phyloP scores from a whole-genome alignment of 164 flowering plant species.

The Magnolia kwangsiensis region DNA sequence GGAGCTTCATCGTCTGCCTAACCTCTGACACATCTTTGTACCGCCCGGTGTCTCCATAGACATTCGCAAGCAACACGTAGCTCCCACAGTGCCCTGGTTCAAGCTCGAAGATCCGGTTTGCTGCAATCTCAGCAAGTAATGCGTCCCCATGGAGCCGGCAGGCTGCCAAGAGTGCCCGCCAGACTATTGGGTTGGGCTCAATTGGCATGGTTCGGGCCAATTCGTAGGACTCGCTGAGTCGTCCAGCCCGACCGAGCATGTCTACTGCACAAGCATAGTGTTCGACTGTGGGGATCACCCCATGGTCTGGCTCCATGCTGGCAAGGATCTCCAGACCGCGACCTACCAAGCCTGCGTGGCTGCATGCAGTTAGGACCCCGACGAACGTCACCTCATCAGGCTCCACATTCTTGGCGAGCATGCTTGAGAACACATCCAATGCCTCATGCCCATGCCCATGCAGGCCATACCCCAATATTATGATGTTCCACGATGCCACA shows the following conservation, averaged over 20 bases:
- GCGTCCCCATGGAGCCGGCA: slow-evolving; percentile 52
- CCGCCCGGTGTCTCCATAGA: slow-evolving; percentile 51
- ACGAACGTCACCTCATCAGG: slow-evolving; percentile 37
- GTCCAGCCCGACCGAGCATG: slow-evolving; percentile 70
- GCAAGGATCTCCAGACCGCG: slow-evolving; percentile 35
- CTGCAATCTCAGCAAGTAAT: slow-evolving; percentile 47
- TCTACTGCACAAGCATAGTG: slow-evolving; percentile 66
- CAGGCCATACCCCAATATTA: slow-evolving; percentile 70
- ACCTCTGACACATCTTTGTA: slow-evolving; percentile 51
- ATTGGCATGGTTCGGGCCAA: slow-evolving; percentile 40
- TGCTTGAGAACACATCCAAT: slow-evolving; percentile 36
- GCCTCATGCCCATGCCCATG: slow-evolving; percentile 57
- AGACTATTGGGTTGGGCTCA: slow-evolving; percentile 47
- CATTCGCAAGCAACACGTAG: slow-evolving; percentile 67
- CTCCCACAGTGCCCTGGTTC: slow-evolving; percentile 65
- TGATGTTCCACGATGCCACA: slow-evolving; percentile 78
- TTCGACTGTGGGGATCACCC: slow-evolving; percentile 52
- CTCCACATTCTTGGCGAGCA: slow-evolving; percentile 13
- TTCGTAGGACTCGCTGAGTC: slow-evolving; percentile 46
- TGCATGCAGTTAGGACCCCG: slow-evolving; percentile 59
- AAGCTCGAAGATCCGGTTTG: slow-evolving; percentile 36
- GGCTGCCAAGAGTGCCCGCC: slow-evolving; percentile 63
- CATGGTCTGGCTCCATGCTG: slow-evolving; percentile 25
- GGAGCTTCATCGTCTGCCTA: slow-evolving; percentile 49
- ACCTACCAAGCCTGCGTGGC: slow-evolving; percentile 51